phyloP scores from a whole-genome alignment of 169 alveolate species.

The Pseudocohnilembus persalinus region DNA sequence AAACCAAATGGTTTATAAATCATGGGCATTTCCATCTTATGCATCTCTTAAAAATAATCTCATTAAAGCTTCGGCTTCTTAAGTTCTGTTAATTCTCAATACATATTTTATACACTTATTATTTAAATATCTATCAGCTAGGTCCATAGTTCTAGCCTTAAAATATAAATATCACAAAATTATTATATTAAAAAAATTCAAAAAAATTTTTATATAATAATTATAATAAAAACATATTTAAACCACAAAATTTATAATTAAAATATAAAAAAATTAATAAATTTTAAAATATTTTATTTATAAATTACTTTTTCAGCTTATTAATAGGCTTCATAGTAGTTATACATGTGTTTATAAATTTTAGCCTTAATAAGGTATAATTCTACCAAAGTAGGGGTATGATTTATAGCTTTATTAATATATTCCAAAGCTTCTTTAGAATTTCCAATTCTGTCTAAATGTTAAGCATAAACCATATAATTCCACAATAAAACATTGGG shows the following conservation, averaged over 20 bases:
- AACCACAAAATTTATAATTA: too few relatives aligned
- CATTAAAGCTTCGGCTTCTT: constrained; percentile 72
- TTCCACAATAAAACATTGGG: constrained; percentile 61
- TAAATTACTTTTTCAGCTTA: constrained; percentile 51
- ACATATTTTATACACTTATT: constrained; percentile 74
- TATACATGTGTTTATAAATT: constrained; percentile 63
- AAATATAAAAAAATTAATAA: too few relatives aligned
- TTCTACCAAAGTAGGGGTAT: constrained; percentile 84
- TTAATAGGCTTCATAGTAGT: constrained; percentile 57
- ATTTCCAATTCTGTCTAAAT: constrained; percentile 56
- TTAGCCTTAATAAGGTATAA: constrained; percentile 73
- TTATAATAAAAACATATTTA: too few relatives aligned
- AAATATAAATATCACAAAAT: too few relatives aligned
- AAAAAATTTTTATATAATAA: too few relatives aligned
- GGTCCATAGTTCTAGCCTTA: constrained; percentile 74
- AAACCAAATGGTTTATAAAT: constrained; percentile 86
- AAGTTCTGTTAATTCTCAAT: constrained; percentile 52
- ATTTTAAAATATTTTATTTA: too few relatives aligned
- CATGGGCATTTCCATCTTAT: constrained; percentile 60
- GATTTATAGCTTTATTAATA: constrained; percentile 71
- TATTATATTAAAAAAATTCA: too few relatives aligned
- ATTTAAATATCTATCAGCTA: constrained; percentile 85
- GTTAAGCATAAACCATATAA: constrained; percentile 62
- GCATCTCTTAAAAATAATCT: constrained; percentile 70
- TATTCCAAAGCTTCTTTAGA: constrained; percentile 60